Percentiles rank a stretch among this genome's conserved stretches.
Conservation (phyloP, 2,329 filamentous ascomycete species). For the Lecanicillium sp. region DNA sequence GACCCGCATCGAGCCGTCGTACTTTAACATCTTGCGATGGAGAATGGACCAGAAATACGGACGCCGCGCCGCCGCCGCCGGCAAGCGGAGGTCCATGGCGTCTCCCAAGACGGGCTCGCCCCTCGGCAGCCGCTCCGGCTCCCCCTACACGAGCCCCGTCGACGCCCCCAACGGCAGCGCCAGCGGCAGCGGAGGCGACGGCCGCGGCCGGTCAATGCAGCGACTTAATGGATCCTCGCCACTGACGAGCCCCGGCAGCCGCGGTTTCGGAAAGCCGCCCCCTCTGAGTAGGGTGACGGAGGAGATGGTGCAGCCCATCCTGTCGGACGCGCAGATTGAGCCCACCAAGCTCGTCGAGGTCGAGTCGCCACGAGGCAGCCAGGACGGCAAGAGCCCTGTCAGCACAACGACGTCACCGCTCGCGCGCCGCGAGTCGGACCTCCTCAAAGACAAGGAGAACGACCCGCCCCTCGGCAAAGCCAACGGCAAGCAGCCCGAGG, state of each 20-base stretch:
- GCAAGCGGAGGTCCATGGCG: slow-evolving; percentile 48
- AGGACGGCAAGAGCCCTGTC: slow-evolving; percentile 31
- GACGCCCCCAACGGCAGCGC: slow-evolving; percentile 63
- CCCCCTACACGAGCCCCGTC: slow-evolving; percentile 61
- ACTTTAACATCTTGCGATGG: slow-evolving; percentile 93
- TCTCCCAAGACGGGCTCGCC: slow-evolving; percentile 40
- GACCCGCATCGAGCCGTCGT: slow-evolving; percentile 81
- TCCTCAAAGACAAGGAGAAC: slow-evolving; percentile 35
- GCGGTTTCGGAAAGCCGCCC: slow-evolving; percentile 61
- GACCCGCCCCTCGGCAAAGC: slow-evolving; percentile 28
- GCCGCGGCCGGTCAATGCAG: slow-evolving; percentile 66
- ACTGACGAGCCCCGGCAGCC: slow-evolving; percentile 57
- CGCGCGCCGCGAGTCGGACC: slow-evolving; percentile 28
- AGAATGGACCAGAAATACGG: slow-evolving; percentile 94
- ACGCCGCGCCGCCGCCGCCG: slow-evolving; percentile 41
- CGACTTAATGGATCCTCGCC: slow-evolving; percentile 60
- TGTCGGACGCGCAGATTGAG: slow-evolving; percentile 32
- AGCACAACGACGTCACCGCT: slow-evolving; percentile 20
- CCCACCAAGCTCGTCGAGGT: slow-evolving; percentile 50
- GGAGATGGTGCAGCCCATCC: slow-evolving; percentile 46
- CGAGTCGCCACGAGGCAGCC: slow-evolving; percentile 45
- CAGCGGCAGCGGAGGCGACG: slow-evolving; percentile 50
- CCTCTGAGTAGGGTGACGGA: slow-evolving; percentile 71
- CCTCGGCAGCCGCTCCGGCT: slow-evolving; percentile 43
- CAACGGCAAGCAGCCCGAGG: slow-evolving; percentile 40